Percentiles rank a stretch among this genome's conserved stretches.
These are phyloP conservation scores for Rhizoclosmatium globosum DNA, from an alignment of 192 early-diverging fungal species.

Conservation along the genomic window DNA sequence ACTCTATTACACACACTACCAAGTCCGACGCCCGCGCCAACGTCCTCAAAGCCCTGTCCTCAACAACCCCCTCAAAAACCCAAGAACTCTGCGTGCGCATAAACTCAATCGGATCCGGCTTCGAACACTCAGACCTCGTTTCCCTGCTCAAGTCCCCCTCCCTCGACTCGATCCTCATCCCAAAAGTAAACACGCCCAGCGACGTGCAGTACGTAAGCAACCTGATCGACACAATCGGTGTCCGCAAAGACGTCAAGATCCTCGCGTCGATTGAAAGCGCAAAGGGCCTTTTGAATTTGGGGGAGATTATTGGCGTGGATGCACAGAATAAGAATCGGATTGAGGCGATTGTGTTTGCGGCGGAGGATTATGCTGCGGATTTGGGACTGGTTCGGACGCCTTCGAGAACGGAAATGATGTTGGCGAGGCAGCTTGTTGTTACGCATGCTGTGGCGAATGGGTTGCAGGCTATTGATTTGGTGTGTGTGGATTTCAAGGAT, in stretches of 20 bases:
- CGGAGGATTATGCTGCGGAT: constrained; percentile 97
- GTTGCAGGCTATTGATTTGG: constrained; percentile 93
- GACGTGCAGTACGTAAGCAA: constrained; percentile 80
- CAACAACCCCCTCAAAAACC: neutral
- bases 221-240: constrained; percentile 72
- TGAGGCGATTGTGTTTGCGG: constrained; percentile 83
- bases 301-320: constrained; percentile 70
- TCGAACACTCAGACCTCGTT: constrained; percentile 81
- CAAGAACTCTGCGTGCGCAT: constrained; percentile 89
- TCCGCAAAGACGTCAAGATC: constrained; percentile 68
- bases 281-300: constrained; percentile 81
- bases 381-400: constrained; percentile 80
- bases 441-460: constrained; percentile 84
- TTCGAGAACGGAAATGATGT: constrained; percentile 77
- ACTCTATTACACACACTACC: neutral
- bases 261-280: constrained; percentile 92
- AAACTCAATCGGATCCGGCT: constrained; percentile 76
- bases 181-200: constrained; percentile 83
- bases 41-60: constrained; percentile 74
- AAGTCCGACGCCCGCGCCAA: constrained; percentile 66
- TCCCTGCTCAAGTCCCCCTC: constrained; percentile 66
- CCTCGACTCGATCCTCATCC: constrained; percentile 82
- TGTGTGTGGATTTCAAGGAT: constrained; percentile 88
- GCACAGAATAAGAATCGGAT: constrained; percentile 67
- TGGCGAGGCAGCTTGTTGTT: constrained; percentile 80